Evolutionary conservation across 106 monocot genomes (phyloP), one percentile per base, ranked within the genome.

Genomic region (Ottelia alismoides): DNA sequence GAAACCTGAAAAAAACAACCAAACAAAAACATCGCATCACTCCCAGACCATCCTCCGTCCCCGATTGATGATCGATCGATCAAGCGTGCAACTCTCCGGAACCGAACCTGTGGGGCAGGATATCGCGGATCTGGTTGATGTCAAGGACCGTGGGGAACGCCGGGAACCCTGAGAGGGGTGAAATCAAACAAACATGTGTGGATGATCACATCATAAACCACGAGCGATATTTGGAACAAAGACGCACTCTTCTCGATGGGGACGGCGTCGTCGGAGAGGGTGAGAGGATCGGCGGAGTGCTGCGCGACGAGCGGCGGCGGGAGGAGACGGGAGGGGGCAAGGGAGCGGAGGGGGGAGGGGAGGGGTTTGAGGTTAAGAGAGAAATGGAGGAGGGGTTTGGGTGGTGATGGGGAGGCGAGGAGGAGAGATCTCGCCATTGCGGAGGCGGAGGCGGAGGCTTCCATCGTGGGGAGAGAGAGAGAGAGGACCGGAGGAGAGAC

Each of bases 91-190:
- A 0, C 46, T 0, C 2, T 47, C 46, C 46, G 2, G 46, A 20
- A n/a, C 10, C 2, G 61, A 49, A 82, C 87, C 87, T 51, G 49
- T 82, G 87, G 1, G 87, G 87, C 52, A 87, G 31, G 45, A 87
- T 78, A 3, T 78, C 69, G 2, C 81, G 58, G 66, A 87, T 87
- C 81, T 82, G 72, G 55, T 82, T 78, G 58, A 87, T 78, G 45
- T 82, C 87, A 65, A 82, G 72, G 0, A 87, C 75, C 3, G 82
- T 49, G 1, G 82, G 78, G 26, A 76, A 87, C 17, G 81, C 45
- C 6, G 67, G 45, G 28, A 78, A 67, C 16, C 52, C 82, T 82
- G 44, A 32, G 2, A 48, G 19, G 2, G 4, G 17, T 19, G 9
- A 21, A 51, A 24, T 1, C 2, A 6, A 9, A 5, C 2, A 2